phyloP scores from a whole-genome alignment of 2,329 filamentous ascomycete genomes.

The Rhynchosporium graminicola region DNA sequence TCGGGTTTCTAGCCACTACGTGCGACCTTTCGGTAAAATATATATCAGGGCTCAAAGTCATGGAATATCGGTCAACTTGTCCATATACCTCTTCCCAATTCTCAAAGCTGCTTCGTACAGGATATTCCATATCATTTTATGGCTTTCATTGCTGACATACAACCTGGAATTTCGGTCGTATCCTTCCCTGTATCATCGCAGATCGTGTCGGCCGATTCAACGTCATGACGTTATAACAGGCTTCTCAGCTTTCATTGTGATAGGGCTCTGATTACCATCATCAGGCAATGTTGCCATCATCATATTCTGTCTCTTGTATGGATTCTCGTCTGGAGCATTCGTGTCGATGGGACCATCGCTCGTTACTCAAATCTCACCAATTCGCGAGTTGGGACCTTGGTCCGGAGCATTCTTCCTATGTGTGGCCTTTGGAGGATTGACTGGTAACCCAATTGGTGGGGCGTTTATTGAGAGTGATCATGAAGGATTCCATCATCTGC shows the following conservation, averaged over 20 bases:
- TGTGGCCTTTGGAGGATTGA: conserved; percentile 64
- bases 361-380: conserved; percentile 70
- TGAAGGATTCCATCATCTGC: conserved; percentile 52
- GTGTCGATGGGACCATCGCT: conserved; percentile 63
- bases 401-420: conserved; percentile 65
- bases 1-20: conserved; percentile 35
- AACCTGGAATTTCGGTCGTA: conserved; percentile 53
- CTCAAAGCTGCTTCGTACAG: conserved; percentile 50
- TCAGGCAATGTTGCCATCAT: conserved; percentile 58
- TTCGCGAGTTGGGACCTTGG: conserved; percentile 68
- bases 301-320: conserved; percentile 67
- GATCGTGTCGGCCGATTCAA: conserved; percentile 58
- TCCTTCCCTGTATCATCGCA: conserved; percentile 54
- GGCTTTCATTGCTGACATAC: conserved; percentile 22
- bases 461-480: conserved; percentile 55
- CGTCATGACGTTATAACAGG: conserved; percentile 50
- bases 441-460: conserved; percentile 67
- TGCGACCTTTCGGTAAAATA: conserved; percentile 19
- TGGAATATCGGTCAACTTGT: conserved; percentile 51
- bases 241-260: conserved; percentile 48
- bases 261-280: conserved; percentile 56
- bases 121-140: neutral
- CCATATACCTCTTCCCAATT: conserved; percentile 55
- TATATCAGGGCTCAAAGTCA: conserved; percentile 45
- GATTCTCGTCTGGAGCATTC: conserved; percentile 68